Percentiles rank a stretch among this genome's conserved stretches.
Conservation (phyloP, 2,329 filamentous ascomycete species). For the Plenodomus biglobosus region DNA sequence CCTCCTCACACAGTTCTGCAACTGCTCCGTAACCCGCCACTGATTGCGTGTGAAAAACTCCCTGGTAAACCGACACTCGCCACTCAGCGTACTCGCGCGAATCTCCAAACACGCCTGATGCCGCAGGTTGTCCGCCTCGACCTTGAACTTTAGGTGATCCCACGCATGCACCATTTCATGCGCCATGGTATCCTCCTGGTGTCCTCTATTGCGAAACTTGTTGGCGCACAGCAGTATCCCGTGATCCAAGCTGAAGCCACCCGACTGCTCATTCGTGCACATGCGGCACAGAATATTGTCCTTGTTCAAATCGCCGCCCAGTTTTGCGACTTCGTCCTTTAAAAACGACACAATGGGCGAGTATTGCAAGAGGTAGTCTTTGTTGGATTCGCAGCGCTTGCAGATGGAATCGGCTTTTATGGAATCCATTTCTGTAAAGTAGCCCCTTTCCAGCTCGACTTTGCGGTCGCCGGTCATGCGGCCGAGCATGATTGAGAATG, state of each 20-base stretch:
- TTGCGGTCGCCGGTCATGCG: constrained; percentile 45
- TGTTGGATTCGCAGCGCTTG: constrained; percentile 75
- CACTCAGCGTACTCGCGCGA: constrained; percentile 85
- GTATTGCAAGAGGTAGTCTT: constrained; percentile 81
- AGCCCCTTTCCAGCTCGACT: constrained; percentile 54
- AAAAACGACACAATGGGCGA: constrained; percentile 87
- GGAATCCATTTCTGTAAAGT: constrained; percentile 74
- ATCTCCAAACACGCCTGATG: constrained; percentile 98
- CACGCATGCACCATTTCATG: constrained; percentile 99
- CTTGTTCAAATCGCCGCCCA: constrained; percentile 74
- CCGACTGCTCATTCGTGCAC: constrained; percentile 71
- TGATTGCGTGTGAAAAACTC: constrained; percentile 85
- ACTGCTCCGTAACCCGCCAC: constrained; percentile 86
- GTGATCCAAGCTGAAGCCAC: constrained; percentile 82
- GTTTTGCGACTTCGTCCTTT: constrained; percentile 73
- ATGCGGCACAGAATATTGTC: constrained; percentile 80
- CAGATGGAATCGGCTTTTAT: constrained; percentile 78
- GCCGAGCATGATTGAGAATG: constrained; percentile 79
- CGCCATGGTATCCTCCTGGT: constrained; percentile 89
- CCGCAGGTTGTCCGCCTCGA: constrained; percentile 78
- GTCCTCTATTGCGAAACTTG: constrained; percentile 74
- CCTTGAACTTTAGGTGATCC: constrained; percentile 88
- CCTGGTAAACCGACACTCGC: constrained; percentile 87
- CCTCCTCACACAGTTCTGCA: constrained; percentile 86
- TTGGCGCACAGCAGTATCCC: constrained; percentile 94